phyloP scores from a whole-genome alignment of 257 asterid species.

The Fraxinus excelsior region DNA sequence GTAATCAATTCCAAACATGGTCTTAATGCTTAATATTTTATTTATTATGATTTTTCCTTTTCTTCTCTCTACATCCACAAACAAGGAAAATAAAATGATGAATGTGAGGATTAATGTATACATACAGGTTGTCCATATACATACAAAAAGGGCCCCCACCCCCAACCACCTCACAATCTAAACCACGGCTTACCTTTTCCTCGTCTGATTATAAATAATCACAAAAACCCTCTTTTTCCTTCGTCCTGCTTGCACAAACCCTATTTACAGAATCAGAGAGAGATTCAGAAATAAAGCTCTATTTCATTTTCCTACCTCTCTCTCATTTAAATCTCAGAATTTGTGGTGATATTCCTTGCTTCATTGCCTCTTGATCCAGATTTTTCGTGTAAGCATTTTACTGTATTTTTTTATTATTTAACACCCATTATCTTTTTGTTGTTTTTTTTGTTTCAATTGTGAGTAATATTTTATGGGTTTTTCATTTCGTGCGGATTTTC shows the following conservation, averaged over 20 bases:
- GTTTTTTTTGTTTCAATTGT: not conserved
- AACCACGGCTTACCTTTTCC: constrained; percentile 11
- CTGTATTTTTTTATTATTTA: not conserved
- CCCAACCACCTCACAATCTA: not conserved
- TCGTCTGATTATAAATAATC: constrained; percentile 24
- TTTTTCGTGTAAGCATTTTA: constrained; percentile 13
- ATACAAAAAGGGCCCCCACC: not conserved
- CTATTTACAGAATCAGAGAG: constrained; percentile 21
- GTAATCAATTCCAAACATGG: no score
- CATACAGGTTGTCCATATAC: constrained; percentile 23
- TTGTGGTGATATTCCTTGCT: not conserved
- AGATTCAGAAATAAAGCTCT: constrained; percentile 2
- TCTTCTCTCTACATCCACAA: no score
- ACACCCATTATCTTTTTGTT: not conserved
- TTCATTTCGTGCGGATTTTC: constrained; percentile 24
- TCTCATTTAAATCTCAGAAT: constrained; percentile 18
- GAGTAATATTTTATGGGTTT: not conserved
- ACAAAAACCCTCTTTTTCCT: not conserved
- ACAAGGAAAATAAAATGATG: not conserved
- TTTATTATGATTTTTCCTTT: not conserved
- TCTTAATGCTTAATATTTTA: no score
- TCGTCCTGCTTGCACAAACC: constrained; percentile 19
- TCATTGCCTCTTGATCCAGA: constrained; percentile 21
- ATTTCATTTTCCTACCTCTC: constrained; percentile 19
- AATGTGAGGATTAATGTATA: not conserved